Conservation (phyloP, 2,329 filamentous ascomycete species). For the Penicillium decumbens region DNA sequence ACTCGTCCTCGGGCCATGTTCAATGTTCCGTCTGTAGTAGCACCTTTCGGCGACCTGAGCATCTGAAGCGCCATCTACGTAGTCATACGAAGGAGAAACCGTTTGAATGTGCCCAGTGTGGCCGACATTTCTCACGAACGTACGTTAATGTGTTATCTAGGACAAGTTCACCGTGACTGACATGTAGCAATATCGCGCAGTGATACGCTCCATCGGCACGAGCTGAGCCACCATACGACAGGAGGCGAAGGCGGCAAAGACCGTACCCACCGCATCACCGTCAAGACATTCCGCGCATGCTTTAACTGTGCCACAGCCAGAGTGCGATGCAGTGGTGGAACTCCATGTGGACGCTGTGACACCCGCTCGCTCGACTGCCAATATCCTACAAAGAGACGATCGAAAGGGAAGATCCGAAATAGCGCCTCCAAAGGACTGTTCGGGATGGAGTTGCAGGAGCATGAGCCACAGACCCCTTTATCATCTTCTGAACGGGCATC, state of each 20-base stretch:
- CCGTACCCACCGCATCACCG: slow-evolving; percentile 39
- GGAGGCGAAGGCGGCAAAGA: slow-evolving; percentile 33
- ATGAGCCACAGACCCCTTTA: slow-evolving; percentile 10
- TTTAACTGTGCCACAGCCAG: slow-evolving; percentile 39
- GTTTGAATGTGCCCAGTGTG: slow-evolving; percentile 39
- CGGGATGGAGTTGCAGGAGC: slow-evolving; percentile 6
- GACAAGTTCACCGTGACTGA: background rate
- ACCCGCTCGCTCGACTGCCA: slow-evolving; percentile 36
- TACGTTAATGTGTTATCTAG: slow-evolving; percentile 18
- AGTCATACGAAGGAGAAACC: slow-evolving; percentile 41
- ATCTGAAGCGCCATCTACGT: slow-evolving; percentile 41
- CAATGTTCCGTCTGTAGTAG: slow-evolving; percentile 37
- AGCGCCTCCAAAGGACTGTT: slow-evolving; percentile 8
- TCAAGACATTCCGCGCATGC: slow-evolving; percentile 42
- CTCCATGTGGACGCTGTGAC: slow-evolving; percentile 37
- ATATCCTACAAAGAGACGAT: slow-evolving; percentile 39
- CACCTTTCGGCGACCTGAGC: slow-evolving; percentile 39
- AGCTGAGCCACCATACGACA: slow-evolving; percentile 37
- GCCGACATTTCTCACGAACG: slow-evolving; percentile 42
- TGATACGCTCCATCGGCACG: slow-evolving; percentile 41
- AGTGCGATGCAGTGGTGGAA: slow-evolving; percentile 39
- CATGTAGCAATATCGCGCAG: slow-evolving; percentile 15
- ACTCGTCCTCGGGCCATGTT: slow-evolving; percentile 18
- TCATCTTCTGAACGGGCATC: background rate
- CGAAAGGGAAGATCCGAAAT: slow-evolving; percentile 29